Evolutionary conservation across 1,139 yeast genomes (phyloP), one percentile per base, ranked within the genome.

Genomic region (Protomyces arabidopsidicola): DNA sequence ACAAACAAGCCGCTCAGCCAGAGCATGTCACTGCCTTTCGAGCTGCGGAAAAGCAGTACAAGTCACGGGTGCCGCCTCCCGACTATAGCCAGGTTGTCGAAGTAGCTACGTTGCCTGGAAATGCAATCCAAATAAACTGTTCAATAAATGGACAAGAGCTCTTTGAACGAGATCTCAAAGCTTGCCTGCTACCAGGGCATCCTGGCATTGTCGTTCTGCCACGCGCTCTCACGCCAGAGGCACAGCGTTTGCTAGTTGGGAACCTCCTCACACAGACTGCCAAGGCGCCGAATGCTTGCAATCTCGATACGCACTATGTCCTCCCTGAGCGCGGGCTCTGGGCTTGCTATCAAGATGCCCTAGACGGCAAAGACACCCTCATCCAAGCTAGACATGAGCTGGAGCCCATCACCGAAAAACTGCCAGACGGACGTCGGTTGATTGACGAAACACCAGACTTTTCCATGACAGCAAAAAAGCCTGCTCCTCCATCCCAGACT

Each of bases 151-250:
- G 42, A n/a, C 27, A 50, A 50, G 36, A 50, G 36, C 36, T 24
- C 10, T 50, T 50, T 14, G 10, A 8, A 6, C 14, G 3, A 16
- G 18, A 34, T 3, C 20, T 34, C 36, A 31, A 27, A 22, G 16
- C 34, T 10, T 38, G 16, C 34, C 42, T 51, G 38, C 45, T 58
- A n/a, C 20, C 38, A 4, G 45, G 36, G 5, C 62, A 58, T 35
- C 56, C 58, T 2, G 63, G 63, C 39, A 20, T 60, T 2, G 20
- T 53, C 31, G 34, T 60, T 31, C 27, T 60, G 14, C 63, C 63
- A 3, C 16, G 35, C 10, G 58, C 39, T 5, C 31, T 60, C 9
- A 18, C 52, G 9, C 50, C 53, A 10, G 16, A 12, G 4, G 39
- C 50, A 8, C 63, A 60, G 24, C 34, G 63, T 34, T 8, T 16